Evolutionary conservation across 2,329 filamentous ascomycete genomes (phyloP), one percentile per base, ranked within the genome.

Genomic region (Chaetomiaceae sp.): DNA sequence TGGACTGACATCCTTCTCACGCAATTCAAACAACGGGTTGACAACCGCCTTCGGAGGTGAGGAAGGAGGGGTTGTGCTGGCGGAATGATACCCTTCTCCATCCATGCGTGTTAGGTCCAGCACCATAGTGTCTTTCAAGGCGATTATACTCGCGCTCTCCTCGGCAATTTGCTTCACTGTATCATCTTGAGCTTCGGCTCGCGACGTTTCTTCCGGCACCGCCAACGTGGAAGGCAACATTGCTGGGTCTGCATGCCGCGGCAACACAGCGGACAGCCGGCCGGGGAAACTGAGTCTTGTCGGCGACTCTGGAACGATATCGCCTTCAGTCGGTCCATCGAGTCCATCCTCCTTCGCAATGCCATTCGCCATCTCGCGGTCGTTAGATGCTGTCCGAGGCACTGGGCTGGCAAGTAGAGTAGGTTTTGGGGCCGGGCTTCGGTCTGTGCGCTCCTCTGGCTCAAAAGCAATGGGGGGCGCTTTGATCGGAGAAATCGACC

Each of bases 1-100:
- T 3, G 68, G 66, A 35, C 69, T 61, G 5, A 74, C 56, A 27
- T 78, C 72, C 55, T 73, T 72, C 12, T 71, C 62, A 8, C 74
- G 69, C 5, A 80, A 67, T 12, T 61, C 62, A 51, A 72, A 75
- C n/a, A 59, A 56, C 12, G 60, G 61, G 4, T 54, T 47, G 4
- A 55, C 47, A 14, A n/a, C n/a, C n/a, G 40, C 52, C 42, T 61
- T 58, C 5, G 64, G 58, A 3, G 60, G 52, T 7, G 62, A 58
- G 22, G 60, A 57, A 26, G 61, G 54, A 39, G 60, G 60, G 4
- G 62, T 60, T 7, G 59, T 59, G 39, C 52, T 56, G 52, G 40
- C 39, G 20, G 45, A 44, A 38, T 38, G 15, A n/a, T 20, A 32
- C 17, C 11, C 10, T 8, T 15, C n/a, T 32, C 27, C 32, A 20